Evolutionary conservation across 371 early-diverging fungal species (phyloP), one percentile per base, ranked within the genome.

Genomic region (Rhizopus delemar): DNA sequence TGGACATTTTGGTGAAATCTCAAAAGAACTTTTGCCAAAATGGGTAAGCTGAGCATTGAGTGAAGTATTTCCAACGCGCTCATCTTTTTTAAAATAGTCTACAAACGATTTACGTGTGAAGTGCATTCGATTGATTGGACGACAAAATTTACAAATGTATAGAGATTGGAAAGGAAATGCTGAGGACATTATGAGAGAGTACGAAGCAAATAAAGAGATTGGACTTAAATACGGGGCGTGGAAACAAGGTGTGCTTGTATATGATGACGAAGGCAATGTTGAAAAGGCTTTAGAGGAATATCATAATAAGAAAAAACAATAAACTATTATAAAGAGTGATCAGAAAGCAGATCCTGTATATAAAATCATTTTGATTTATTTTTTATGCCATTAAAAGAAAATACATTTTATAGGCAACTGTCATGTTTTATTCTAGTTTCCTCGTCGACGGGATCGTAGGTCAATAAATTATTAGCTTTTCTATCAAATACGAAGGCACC

Each of bases 101-200:
- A 85, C 85, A 15, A 92, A 94, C 54, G 95, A 94, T 62, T 77
- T 94, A 33, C 86, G 94, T 54, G 79, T 94, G 59, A 93, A 93
- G 59, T 72, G 91, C 8, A 93, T 93, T 63, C 81, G 94, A 35
- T 64, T 93, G 46, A 87, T 94, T 54, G 95, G 95, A 39, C 86
- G 95, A 35, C 95, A 94, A 59, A 94, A 93, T 57, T 70, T 93
- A 45, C 93, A 94, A 67, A 68, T 92, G 33, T 93, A 93, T 69
- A 82, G 86, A 56, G 90, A 85, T 48, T 94, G 94, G 94, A 90
- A 86, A 62, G 94, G 94, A 3, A 75, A 80, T 63, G 86, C 76
- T 33, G 82, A 82, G 11, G 89, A 78, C 43, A 90, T 94, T 49
- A 73, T 77, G 39, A 67, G 76, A 36, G 93, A 93, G 60, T 92